Evolutionary conservation across 139 green algal species (phyloP), one percentile per base, ranked within the genome.

Genomic region (Limnomonas spitsbergensis): DNA sequence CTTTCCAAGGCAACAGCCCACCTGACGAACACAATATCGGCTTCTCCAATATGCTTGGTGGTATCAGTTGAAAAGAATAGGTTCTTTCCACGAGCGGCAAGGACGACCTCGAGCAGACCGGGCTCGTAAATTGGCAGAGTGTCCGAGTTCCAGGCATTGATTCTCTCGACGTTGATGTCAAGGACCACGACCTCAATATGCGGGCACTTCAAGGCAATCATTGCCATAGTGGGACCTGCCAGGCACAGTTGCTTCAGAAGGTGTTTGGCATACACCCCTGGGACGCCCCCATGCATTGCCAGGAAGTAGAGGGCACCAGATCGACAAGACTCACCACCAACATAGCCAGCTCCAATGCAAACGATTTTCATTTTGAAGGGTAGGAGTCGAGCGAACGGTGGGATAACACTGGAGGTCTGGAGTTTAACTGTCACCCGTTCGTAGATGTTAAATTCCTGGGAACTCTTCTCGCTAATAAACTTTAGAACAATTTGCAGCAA

Each of bases 1-100:
- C n/a, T n/a, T n/a, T n/a, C n/a, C n/a, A n/a, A n/a, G n/a, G n/a
- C n/a, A n/a, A n/a, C n/a, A n/a, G 7, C 80, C 1, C 54, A 92
- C 88, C 89, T 93, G 24, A 99, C 95, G 77, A 99, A 99, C 14
- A 99, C 90, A 35, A 99, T 93, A 82, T 99, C 94, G 2, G 92
- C 93, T 86, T n/a, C n/a, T n/a, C n/a, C n/a, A n/a, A n/a, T n/a
- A n/a, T n/a, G n/a, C n/a, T n/a, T n/a, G n/a, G n/a, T n/a, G n/a
- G n/a, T n/a, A n/a, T n/a, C n/a, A n/a, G n/a, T n/a, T n/a, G n/a
- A n/a, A n/a, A n/a, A n/a, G 81, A 98, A 99, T 20, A 99, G 88
- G 86, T 99, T 99, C 42, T 88, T 85, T 9, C 92, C 93, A 2
- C 95, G 82, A 14, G 73, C 81, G 68, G 80, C 87, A 71, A 92